phyloP scores from a whole-genome alignment of 257 asterid genomes.

The Perilla frutescens region DNA sequence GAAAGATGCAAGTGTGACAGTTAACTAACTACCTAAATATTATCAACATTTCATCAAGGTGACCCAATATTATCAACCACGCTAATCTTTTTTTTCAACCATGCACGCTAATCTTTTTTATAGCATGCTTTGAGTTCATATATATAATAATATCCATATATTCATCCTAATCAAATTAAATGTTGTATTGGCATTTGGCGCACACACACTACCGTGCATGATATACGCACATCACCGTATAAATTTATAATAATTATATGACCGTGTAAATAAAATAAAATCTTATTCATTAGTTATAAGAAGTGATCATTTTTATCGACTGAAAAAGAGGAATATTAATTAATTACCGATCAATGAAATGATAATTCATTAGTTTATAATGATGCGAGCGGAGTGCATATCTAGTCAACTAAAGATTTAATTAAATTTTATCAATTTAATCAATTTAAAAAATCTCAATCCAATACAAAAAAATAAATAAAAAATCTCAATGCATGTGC shows the following conservation, averaged over 20 bases:
- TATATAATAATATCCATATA: not conserved
- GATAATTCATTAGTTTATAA: too few relatives aligned
- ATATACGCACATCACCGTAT: too few relatives aligned
- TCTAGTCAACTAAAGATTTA: too few relatives aligned
- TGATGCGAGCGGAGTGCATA: not conserved
- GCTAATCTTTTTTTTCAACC: not conserved
- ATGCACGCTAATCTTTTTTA: not conserved
- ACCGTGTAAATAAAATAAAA: too few relatives aligned
- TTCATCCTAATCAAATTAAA: not conserved
- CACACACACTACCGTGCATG: too few relatives aligned
- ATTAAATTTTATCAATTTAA: too few relatives aligned
- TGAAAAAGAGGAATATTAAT: not conserved
- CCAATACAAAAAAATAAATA: not conserved
- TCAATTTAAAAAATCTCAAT: too few relatives aligned
- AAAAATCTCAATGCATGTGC: too few relatives aligned
- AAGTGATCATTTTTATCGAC: not conserved
- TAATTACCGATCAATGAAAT: not conserved
- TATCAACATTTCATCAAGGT: constrained; percentile 22
- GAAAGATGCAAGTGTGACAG: not conserved
- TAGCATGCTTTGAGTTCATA: not conserved
- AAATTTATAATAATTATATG: not conserved
- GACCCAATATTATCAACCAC: too few relatives aligned
- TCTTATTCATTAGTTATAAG: too few relatives aligned
- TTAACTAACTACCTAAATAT: constrained; percentile 29
- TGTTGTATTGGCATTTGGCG: too few relatives aligned